Conservation (phyloP, 106 monocot species). For the Amphibolis antarctica region DNA sequence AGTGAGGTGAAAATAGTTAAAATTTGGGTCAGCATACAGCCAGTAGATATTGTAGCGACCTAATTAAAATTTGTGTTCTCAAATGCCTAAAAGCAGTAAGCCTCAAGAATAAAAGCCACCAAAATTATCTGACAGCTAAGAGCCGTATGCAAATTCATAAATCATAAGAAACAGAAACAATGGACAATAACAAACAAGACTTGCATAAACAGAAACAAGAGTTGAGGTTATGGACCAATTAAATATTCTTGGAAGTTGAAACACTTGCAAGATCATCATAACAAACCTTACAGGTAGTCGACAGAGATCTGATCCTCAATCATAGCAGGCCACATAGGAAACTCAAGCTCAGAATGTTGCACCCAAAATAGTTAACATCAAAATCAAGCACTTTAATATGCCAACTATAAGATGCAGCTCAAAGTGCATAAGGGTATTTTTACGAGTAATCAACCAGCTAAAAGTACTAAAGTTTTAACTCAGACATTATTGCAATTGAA, state of each 20-base stretch:
- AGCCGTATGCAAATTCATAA: too few relatives aligned
- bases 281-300: constrained; percentile 69
- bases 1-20: too few relatives aligned
- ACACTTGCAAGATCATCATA: constrained; percentile 32
- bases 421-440: background rate
- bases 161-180: too few relatives aligned
- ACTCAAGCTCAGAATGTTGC: constrained; percentile 31
- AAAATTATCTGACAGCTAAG: too few relatives aligned
- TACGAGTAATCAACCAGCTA: background rate
- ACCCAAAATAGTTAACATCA: constrained; percentile 14
- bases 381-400: constrained; percentile 21
- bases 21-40: too few relatives aligned
- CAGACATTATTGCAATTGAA: background rate
- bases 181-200: background rate
- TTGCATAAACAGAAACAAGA: background rate
- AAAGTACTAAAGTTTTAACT: background rate
- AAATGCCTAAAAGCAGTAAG: too few relatives aligned
- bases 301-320: constrained; percentile 41
- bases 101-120: too few relatives aligned
- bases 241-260: constrained; percentile 8
- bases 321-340: constrained; percentile 35
- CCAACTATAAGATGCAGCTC: background rate
- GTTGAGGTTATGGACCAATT: background rate
- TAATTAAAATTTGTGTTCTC: too few relatives aligned
- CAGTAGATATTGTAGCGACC: too few relatives aligned